A percentile compares a stretch with the other conserved stretches of the same genome.
phyloP scores from a whole-genome alignment of 352 stramenopile genomes.

The Bremia lactucae region DNA sequence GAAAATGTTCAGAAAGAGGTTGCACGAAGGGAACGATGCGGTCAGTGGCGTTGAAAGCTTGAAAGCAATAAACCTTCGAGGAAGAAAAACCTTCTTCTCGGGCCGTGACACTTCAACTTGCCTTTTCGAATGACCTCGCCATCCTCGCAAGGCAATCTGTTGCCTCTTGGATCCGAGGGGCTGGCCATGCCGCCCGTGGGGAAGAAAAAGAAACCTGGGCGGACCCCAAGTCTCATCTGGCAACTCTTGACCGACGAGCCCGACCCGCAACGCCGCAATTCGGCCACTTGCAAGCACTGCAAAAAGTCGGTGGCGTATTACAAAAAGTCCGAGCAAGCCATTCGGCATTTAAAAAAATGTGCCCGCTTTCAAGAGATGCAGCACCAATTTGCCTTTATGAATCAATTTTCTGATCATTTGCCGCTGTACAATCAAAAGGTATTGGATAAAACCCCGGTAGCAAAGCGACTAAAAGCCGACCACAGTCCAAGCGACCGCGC shows the following conservation, averaged over 20 bases:
- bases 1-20: neutral
- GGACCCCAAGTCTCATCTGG: slow-evolving; percentile 67
- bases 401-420: slow-evolving; percentile 70
- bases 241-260: slow-evolving; percentile 74
- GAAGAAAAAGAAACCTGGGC: slow-evolving; percentile 71
- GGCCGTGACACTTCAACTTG: slow-evolving; percentile 25
- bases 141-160: slow-evolving; percentile 14
- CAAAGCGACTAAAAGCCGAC: slow-evolving; percentile 51
- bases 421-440: slow-evolving; percentile 80
- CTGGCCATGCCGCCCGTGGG: neutral
- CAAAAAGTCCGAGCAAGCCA: slow-evolving; percentile 80
- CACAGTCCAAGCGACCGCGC: slow-evolving; percentile 10
- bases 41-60: neutral
- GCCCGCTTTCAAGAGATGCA: slow-evolving; percentile 67
- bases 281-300: slow-evolving; percentile 73
- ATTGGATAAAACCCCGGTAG: slow-evolving; percentile 45
- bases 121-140: slow-evolving; percentile 23
- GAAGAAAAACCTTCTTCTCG: slow-evolving; percentile 19
- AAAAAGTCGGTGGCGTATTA: slow-evolving; percentile 82
- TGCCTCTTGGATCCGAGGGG: slow-evolving; percentile 9
- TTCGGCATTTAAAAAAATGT: slow-evolving; percentile 77
- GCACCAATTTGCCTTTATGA: slow-evolving; percentile 73
- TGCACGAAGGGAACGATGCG: neutral
- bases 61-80: slow-evolving; percentile 9
- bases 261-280: slow-evolving; percentile 65